A percentile compares a stretch with the other conserved stretches of the same genome.
phyloP scores from a whole-genome alignment of 2,329 filamentous ascomycete genomes.

The Aspergillus sp. region DNA sequence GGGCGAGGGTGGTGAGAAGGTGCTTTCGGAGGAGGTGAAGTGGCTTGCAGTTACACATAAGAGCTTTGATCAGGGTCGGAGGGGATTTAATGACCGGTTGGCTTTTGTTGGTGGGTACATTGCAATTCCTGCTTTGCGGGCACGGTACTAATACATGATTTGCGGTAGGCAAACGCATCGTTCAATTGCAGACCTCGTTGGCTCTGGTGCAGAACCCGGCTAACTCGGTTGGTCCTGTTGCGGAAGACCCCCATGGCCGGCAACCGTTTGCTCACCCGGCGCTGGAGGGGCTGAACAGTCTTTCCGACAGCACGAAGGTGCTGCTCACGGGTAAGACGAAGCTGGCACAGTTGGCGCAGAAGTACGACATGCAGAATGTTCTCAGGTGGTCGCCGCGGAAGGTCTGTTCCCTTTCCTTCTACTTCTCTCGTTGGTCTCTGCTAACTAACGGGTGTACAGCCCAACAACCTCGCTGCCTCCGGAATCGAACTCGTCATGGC shows the following conservation, averaged over 20 bases:
- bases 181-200: conserved; percentile 59
- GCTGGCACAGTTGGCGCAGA: conserved; percentile 60
- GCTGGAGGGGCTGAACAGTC: conserved; percentile 65
- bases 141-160: conserved; percentile 3
- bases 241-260: conserved; percentile 50
- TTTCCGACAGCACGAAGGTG: conserved; percentile 55
- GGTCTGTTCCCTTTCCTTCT: conserved; percentile 40
- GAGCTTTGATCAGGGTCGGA: conserved; percentile 90
- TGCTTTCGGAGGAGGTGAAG: conserved; percentile 85
- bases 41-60: conserved; percentile 97
- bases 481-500: conserved; percentile 69
- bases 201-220: conserved; percentile 49
- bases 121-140: neutral
- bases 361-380: conserved; percentile 66
- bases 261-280: conserved; percentile 63
- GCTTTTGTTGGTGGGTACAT: conserved; percentile 70
- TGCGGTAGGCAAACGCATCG: conserved; percentile 53
- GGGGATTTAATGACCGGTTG: conserved; percentile 89
- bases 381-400: conserved; percentile 82
- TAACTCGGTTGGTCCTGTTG: conserved; percentile 18
- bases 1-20: conserved; percentile 61
- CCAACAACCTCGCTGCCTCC: conserved; percentile 62
- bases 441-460: conserved; percentile 32
- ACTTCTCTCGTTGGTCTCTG: conserved; percentile 1
- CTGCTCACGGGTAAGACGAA: conserved; percentile 59